These are phyloP conservation scores for Lathyrus oleraceus DNA, from an alignment of 306 rosid genomes.

Conservation along the genomic window DNA sequence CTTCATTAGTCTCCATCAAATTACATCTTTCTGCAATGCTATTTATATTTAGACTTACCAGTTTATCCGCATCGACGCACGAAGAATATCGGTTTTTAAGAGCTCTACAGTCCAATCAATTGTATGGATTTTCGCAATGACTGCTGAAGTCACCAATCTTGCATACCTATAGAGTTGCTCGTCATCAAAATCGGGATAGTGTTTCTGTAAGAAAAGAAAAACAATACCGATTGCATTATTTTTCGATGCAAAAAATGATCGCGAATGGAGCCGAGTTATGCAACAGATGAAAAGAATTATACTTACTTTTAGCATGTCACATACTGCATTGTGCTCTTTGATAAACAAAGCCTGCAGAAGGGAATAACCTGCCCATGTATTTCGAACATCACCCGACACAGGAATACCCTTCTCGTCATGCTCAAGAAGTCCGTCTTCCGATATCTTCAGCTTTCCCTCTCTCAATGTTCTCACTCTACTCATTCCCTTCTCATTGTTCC, in stretches of 20 bases:
- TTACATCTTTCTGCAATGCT: background rate
- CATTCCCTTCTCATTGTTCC: slow-evolving; percentile 59
- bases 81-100: slow-evolving; percentile 63
- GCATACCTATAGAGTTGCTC: slow-evolving; percentile 68
- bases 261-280: slow-evolving; percentile 3
- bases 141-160: slow-evolving; percentile 78
- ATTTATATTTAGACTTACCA: slow-evolving; percentile 49
- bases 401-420: slow-evolving; percentile 72
- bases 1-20: slow-evolving; percentile 6
- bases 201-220: slow-evolving; percentile 41
- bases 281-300: background rate
- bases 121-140: slow-evolving; percentile 81
- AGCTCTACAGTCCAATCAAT: slow-evolving; percentile 89
- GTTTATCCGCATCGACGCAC: slow-evolving; percentile 70
- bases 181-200: slow-evolving; percentile 59
- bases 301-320: slow-evolving; percentile 68
- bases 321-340: slow-evolving; percentile 75
- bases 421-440: slow-evolving; percentile 63
- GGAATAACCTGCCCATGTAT: slow-evolving; percentile 75
- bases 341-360: slow-evolving; percentile 69
- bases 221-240: background rate
- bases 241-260: background rate
- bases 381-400: slow-evolving; percentile 72
- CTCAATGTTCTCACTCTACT: slow-evolving; percentile 61
- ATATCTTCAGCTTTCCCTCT: slow-evolving; percentile 67